Base-by-base conservation (phyloP, 805 yeast genomes). In the Groenewaldozyma tartarivorans region DNA sequence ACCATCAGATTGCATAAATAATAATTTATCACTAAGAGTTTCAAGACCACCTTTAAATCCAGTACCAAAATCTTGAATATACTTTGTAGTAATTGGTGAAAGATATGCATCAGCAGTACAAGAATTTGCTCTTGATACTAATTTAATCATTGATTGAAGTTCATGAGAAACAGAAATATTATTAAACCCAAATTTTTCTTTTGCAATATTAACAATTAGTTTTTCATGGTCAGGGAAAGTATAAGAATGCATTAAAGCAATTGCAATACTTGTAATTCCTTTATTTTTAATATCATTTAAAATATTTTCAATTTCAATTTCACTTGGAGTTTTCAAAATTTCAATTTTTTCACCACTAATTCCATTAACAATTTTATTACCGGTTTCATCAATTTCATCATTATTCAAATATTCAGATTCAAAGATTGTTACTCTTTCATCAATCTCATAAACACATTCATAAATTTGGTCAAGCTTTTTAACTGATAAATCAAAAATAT, bases 1-100 rank as follows among this genome's bases (percentile, higher is more conserved):
- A 43, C 97, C 97, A 58, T 90, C 95, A 9, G 95, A 83, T 61
- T 90, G 95, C 97, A 90, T 90, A 60, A 90, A 90, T 41, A 56
- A 47, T 45, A 43, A 62, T 51, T 43, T 57, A 34, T 51, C 46
- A 1, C 62, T 62, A 5, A 59, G 50, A 7, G 64, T 63, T 11
- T 64, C 65, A 6, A 72, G 58, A 1, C 75, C 75, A 35, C 74
- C 72, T 18, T 60, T 60, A 45, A 84, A 68, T 3, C 92, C 92
- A 2, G 66, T 53, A 38, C 75, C 73, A 51, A 84, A 79, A 15
- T 77, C 72, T 15, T 65, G 54, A 31, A 83, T 60, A 54, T 84
- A 84, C 21, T 73, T 71, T 47, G 75, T 68, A 38, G 84, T 80
- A 35, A 78, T 83, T 2, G 95, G 95, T 1, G 92, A 81, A 39